Percentiles rank a stretch among this genome's conserved stretches.
Evolutionary conservation across 2,329 filamentous ascomycete genomes (phyloP).

Genomic region (Calonectria fujianensis): DNA sequence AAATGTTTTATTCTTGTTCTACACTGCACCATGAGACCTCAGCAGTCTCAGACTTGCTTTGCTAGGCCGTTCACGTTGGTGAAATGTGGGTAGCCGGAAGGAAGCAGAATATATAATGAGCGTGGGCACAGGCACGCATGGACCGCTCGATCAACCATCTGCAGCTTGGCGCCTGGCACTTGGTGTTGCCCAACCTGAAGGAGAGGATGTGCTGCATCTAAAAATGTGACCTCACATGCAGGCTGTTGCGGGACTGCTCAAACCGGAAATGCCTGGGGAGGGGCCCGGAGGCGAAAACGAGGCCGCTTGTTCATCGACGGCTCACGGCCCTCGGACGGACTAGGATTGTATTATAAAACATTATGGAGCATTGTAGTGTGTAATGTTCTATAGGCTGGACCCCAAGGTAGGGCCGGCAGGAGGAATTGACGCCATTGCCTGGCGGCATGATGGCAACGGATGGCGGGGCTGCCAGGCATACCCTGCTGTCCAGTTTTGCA

Average conservation of each 20-base stretch:
- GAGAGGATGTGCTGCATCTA: constrained; percentile 24
- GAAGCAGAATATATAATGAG: constrained; percentile 5
- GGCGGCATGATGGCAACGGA: constrained; percentile 55
- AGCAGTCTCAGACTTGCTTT: not conserved
- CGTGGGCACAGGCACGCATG: not conserved
- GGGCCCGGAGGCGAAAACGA: constrained; percentile 32
- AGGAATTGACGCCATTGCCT: constrained; percentile 54
- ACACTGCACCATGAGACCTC: not conserved
- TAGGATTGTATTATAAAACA: constrained; percentile 10
- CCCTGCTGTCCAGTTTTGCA: constrained; percentile 22
- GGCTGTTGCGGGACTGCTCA: constrained; percentile 53
- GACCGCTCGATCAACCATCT: constrained; percentile 14
- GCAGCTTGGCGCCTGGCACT: not conserved
- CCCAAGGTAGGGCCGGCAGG: constrained; percentile 20
- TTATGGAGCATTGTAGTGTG: constrained; percentile 2
- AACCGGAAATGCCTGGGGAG: constrained; percentile 48
- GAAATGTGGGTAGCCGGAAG: constrained; percentile 10
- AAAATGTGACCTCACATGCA: constrained; percentile 28
- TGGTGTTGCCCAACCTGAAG: not conserved
- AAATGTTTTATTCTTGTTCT: not conserved
- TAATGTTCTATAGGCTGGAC: constrained; percentile 6
- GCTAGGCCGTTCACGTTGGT: not conserved
- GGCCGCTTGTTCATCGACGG: not conserved
- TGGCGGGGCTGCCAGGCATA: constrained; percentile 34
- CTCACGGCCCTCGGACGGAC: constrained; percentile 17